A percentile compares a stretch with the other conserved stretches of the same genome.
Conservation (phyloP, 2,329 filamentous ascomycete species). For the Penicillium sclerotiorum region DNA sequence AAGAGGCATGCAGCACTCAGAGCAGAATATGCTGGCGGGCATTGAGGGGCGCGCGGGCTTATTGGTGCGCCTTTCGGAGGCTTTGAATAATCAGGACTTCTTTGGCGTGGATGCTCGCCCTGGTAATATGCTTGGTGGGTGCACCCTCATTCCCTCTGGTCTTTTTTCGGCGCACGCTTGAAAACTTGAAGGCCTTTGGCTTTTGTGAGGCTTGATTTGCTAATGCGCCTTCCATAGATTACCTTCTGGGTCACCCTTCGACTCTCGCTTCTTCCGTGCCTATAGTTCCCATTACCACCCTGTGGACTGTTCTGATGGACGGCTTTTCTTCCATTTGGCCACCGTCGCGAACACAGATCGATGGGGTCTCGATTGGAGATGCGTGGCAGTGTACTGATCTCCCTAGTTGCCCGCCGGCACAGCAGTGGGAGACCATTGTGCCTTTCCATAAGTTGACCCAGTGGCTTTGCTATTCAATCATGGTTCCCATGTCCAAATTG, state of each 20-base stretch:
- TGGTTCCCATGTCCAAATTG: slow-evolving; percentile 84
- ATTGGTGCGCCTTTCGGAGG: slow-evolving; percentile 72
- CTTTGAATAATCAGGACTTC: slow-evolving; percentile 76
- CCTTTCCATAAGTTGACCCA: slow-evolving; percentile 95
- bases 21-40: slow-evolving; percentile 79
- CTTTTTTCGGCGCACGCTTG: too few species aligned
- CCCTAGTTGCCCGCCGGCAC: slow-evolving; percentile 66
- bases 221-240: slow-evolving; percentile 59
- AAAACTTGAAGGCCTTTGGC: too few species aligned
- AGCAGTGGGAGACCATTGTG: slow-evolving; percentile 77
- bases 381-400: slow-evolving; percentile 89
- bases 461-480: slow-evolving; percentile 92
- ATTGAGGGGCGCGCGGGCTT: slow-evolving; percentile 82
- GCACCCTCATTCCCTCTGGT: too few species aligned
- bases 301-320: slow-evolving; percentile 90
- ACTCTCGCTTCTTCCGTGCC: slow-evolving; percentile 87
- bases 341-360: slow-evolving; percentile 78
- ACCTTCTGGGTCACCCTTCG: slow-evolving; percentile 86
- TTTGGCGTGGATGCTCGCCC: slow-evolving; percentile 84
- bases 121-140: slow-evolving; percentile 87
- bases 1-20: slow-evolving; percentile 80
- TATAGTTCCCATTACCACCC: slow-evolving; percentile 79
- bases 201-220: background rate
- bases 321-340: slow-evolving; percentile 90
- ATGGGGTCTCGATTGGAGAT: slow-evolving; percentile 85